Evolutionary conservation across 306 rosid genomes (phyloP).

Genomic region (Casuarina equisetifolia): DNA sequence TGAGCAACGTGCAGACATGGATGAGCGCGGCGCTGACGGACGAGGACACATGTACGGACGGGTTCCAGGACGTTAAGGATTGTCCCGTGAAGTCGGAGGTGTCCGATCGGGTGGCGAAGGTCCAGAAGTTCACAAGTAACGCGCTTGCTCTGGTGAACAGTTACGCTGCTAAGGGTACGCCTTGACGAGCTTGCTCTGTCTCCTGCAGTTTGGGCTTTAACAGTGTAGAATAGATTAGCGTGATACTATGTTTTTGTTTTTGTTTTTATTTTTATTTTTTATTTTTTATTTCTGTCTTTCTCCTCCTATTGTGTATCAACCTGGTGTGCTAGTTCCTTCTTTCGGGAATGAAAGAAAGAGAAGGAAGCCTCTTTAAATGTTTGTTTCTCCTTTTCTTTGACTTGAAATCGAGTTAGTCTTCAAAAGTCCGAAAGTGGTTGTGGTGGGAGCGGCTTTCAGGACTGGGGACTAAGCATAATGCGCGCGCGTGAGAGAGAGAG

Average conservation of each 20-base stretch:
- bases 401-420: neutral
- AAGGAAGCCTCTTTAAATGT: neutral
- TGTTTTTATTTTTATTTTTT: neutral
- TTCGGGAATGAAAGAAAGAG: neutral
- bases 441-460: neutral
- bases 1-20: conserved; percentile 99
- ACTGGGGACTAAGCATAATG: too few relatives aligned
- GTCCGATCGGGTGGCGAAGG: conserved; percentile 39
- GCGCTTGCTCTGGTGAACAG: conserved; percentile 84
- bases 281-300: neutral
- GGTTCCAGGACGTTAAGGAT: conserved; percentile 65
- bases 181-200: conserved; percentile 24
- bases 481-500: too few relatives aligned
- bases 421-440: neutral
- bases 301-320: too few relatives aligned
- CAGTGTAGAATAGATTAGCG: neutral
- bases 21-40: conserved; percentile 98
- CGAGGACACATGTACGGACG: conserved; percentile 95
- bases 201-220: conserved; percentile 14
- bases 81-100: conserved; percentile 60
- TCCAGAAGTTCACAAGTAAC: conserved; percentile 81
- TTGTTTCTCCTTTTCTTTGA: neutral
- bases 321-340: neutral
- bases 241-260: neutral
- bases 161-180: conserved; percentile 53